These are phyloP conservation scores for Flaveria sonorensis DNA, from an alignment of 129 eudicot genomes.

Conservation along the genomic window DNA sequence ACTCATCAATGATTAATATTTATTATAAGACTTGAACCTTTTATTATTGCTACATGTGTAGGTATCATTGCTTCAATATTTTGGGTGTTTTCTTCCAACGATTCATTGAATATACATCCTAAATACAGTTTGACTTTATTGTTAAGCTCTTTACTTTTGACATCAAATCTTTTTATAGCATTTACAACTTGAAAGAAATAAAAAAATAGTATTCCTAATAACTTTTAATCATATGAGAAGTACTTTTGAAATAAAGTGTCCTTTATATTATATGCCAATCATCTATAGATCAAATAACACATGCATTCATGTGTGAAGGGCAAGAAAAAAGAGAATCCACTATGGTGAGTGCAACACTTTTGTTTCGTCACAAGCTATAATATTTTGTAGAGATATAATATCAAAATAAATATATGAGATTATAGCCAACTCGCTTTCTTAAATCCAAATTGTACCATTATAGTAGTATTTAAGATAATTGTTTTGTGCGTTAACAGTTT, in stretches of 20 bases:
- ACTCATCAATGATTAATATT: not conserved
- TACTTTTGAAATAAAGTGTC: constrained; percentile 26
- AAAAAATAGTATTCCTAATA: not conserved
- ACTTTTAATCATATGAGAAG: constrained; percentile 28
- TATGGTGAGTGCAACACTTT: constrained; percentile 23
- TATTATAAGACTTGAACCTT: constrained; percentile 1
- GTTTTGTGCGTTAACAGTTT: not conserved
- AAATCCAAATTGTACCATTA: not conserved
- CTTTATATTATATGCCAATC: constrained; percentile 19
- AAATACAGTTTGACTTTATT: not conserved
- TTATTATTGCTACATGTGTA: not conserved
- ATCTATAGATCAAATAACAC: constrained; percentile 29
- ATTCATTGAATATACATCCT: not conserved
- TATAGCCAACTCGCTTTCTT: not conserved
- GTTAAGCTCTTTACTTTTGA: constrained; percentile 5
- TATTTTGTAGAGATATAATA: not conserved
- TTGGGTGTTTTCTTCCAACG: constrained; percentile 6
- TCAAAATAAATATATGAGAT: not conserved
- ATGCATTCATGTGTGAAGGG: constrained; percentile 27
- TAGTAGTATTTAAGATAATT: not conserved
- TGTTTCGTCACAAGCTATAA: not conserved
- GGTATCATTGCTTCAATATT: constrained; percentile 1
- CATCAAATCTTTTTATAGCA: constrained; percentile 22
- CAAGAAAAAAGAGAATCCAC: constrained; percentile 24
- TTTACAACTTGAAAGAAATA: constrained; percentile 17